Percentiles rank a stretch among this genome's conserved stretches.
phyloP scores from a whole-genome alignment of 2,329 filamentous ascomycete genomes.

The Penicillium corylophilum region DNA sequence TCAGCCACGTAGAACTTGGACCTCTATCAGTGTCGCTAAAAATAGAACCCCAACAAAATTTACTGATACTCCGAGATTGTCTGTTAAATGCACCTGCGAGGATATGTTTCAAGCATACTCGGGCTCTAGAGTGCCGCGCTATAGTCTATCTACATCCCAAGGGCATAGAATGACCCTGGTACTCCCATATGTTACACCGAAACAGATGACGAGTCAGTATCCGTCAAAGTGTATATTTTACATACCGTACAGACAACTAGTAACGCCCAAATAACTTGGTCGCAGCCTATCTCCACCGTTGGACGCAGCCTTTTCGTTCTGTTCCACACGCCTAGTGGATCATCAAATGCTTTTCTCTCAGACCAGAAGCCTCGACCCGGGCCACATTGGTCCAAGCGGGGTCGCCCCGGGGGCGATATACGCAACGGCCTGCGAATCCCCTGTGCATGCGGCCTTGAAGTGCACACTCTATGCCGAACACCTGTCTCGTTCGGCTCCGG shows the following conservation, averaged over 20 bases:
- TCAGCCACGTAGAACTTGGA: not conserved
- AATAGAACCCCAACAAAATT: not conserved
- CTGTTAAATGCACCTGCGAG: no score
- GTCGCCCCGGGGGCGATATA: slow-evolving; percentile 1
- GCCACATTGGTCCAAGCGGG: slow-evolving; percentile 10
- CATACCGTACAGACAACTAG: slow-evolving; percentile 3
- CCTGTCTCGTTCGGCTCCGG: not conserved
- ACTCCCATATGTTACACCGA: no score
- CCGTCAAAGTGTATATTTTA: not conserved
- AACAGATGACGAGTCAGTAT: not conserved
- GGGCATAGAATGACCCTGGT: no score
- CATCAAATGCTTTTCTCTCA: slow-evolving; percentile 17
- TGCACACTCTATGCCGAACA: not conserved
- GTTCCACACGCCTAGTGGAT: slow-evolving; percentile 21
- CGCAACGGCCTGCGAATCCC: slow-evolving; percentile 2
- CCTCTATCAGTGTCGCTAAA: not conserved
- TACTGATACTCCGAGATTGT: not conserved
- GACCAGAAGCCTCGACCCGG: slow-evolving; percentile 18
- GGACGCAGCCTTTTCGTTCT: slow-evolving; percentile 13
- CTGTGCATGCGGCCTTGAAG: not conserved
- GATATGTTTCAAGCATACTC: no score
- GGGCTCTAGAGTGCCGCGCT: not conserved
- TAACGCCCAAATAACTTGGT: slow-evolving; percentile 10
- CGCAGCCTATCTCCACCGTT: slow-evolving; percentile 20
- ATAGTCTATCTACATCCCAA: slow-evolving; percentile 3